phyloP scores from a whole-genome alignment of 768 basidiomycete genomes.

The Boletus reticuloceps region DNA sequence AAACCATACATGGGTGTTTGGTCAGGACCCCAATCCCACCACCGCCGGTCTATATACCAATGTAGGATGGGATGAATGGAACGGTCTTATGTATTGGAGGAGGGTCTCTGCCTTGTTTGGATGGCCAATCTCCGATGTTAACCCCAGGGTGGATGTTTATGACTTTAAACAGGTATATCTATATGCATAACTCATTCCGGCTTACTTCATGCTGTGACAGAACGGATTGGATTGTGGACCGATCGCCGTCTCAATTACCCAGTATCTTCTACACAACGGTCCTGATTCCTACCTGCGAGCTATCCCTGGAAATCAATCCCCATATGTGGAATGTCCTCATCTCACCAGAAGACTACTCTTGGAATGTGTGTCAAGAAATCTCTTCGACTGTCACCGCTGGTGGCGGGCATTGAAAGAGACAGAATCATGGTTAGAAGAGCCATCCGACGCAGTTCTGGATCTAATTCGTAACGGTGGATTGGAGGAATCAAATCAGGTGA shows the following conservation, averaged over 20 bases:
- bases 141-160: not conserved
- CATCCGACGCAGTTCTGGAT: not conserved
- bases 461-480: not conserved
- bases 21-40: not conserved
- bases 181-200: too few relatives aligned
- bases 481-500: not conserved
- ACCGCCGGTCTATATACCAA: not conserved
- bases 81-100: not conserved
- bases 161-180: too few relatives aligned
- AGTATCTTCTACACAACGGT: not conserved
- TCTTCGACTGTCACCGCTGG: not conserved
- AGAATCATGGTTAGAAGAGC: constrained; percentile 2
- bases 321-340: not conserved
- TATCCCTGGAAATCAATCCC: not conserved
- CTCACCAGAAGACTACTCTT: not conserved
- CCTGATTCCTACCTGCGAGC: not conserved
- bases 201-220: not conserved
- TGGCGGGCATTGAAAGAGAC: not conserved
- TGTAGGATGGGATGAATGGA: not conserved
- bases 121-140: not conserved
- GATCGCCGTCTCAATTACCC: not conserved
- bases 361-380: not conserved
- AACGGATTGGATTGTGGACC: constrained; percentile 8
- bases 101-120: not conserved
- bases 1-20: constrained; percentile 5